Conservation (phyloP, 2,329 filamentous ascomycete species). For the Tolypocladium nubicola region DNA sequence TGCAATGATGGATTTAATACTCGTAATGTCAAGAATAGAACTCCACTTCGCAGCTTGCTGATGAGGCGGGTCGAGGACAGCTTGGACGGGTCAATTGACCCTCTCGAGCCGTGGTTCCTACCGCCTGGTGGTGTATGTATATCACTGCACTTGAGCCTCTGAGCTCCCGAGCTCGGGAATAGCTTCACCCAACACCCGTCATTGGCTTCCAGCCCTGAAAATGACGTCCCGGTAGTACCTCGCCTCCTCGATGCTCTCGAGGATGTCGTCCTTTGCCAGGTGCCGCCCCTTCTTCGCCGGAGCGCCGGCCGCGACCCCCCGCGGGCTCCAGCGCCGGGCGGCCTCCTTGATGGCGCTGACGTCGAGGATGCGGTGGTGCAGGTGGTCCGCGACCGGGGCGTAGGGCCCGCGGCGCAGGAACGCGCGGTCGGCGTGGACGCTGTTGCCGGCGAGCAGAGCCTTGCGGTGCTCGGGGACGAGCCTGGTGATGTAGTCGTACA, state of each 20-base stretch:
- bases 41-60: neutral
- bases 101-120: neutral
- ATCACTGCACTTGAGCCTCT: too few species aligned
- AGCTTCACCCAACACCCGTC: neutral
- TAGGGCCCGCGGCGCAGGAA: conserved; percentile 74
- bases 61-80: neutral
- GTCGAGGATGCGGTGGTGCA: conserved; percentile 87
- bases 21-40: neutral
- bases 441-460: conserved; percentile 81
- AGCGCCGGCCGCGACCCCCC: conserved; percentile 36
- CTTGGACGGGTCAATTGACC: neutral
- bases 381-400: conserved; percentile 57
- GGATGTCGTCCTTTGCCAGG: conserved; percentile 77
- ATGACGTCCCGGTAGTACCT: conserved; percentile 67
- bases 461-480: conserved; percentile 55
- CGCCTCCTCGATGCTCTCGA: conserved; percentile 92
- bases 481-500: conserved; percentile 69
- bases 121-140: too few species aligned
- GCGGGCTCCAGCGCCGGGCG: conserved; percentile 62
- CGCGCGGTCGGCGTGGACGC: conserved; percentile 77
- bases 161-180: neutral
- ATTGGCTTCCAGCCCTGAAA: conserved; percentile 33
- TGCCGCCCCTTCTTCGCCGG: conserved; percentile 70
- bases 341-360: conserved; percentile 91
- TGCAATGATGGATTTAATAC: neutral